These are phyloP conservation scores for Boeremia lycopersici DNA, from an alignment of 2,329 filamentous ascomycete species.

Conservation along the genomic window DNA sequence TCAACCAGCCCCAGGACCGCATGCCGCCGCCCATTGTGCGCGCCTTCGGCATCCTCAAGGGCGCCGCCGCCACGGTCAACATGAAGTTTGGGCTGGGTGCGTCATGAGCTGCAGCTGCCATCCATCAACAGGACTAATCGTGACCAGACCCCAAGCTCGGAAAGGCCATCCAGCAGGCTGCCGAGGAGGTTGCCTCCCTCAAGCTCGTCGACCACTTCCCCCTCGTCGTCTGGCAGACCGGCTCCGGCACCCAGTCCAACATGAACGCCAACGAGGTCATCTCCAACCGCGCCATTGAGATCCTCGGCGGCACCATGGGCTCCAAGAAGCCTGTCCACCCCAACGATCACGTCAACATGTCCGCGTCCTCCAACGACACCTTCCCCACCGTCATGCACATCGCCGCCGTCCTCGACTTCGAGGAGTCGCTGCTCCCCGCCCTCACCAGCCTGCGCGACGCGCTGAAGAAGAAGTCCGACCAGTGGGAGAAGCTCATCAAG, in stretches of 20 bases:
- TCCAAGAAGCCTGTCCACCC: slow-evolving; percentile 98
- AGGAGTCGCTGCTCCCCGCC: slow-evolving; percentile 81
- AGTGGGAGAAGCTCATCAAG: slow-evolving; percentile 96
- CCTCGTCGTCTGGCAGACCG: slow-evolving; percentile 98
- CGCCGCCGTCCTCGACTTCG: slow-evolving; percentile 90
- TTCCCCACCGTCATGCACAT: slow-evolving; percentile 99
- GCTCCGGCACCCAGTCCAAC: slow-evolving; percentile 98
- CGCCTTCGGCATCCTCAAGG: slow-evolving; percentile 97
- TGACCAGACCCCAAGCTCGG: slow-evolving; percentile 80
- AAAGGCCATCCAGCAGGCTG: slow-evolving; percentile 92
- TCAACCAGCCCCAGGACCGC: slow-evolving; percentile 98
- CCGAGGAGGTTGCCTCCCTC: slow-evolving; percentile 87
- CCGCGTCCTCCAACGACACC: slow-evolving; percentile 96
- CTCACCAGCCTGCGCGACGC: slow-evolving; percentile 81
- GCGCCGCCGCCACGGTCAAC: slow-evolving; percentile 93
- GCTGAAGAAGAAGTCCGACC: slow-evolving; percentile 84
- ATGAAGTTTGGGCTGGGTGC: slow-evolving; percentile 88
- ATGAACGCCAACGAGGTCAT: slow-evolving; percentile 99
- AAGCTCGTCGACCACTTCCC: slow-evolving; percentile 98
- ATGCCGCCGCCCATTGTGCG: slow-evolving; percentile 93
- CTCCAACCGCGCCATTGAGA: slow-evolving; percentile 98
- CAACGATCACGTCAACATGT: slow-evolving; percentile 99
- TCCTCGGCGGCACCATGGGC: slow-evolving; percentile 90
- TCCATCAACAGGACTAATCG: slow-evolving; percentile 24
- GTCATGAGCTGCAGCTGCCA: slow-evolving; percentile 23